Evolutionary conservation across 2,329 filamentous ascomycete genomes (phyloP).

Genomic region (Ilyonectria sp.): DNA sequence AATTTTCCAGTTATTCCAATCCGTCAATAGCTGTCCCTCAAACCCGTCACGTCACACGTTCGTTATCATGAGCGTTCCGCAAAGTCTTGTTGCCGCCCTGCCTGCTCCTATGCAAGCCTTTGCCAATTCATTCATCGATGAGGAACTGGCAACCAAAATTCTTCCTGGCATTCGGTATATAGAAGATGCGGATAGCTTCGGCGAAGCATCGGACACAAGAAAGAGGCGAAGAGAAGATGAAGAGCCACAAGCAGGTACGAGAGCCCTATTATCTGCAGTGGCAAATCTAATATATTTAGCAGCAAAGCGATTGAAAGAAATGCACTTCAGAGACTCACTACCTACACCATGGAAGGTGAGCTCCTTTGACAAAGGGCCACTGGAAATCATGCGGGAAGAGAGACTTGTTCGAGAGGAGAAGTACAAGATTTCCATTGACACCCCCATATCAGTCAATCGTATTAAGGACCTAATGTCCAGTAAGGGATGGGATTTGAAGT

Average conservation of each 20-base stretch:
- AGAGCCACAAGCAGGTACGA: neutral
- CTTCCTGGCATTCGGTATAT: neutral
- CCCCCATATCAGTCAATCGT: slow-evolving; percentile 3
- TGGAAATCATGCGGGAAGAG: neutral
- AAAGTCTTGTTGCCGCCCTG: neutral
- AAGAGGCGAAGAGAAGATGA: neutral
- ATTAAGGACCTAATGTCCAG: slow-evolving; percentile 1
- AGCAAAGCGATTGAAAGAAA: neutral
- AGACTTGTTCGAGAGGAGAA: slow-evolving; percentile 8
- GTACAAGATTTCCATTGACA: slow-evolving; percentile 15
- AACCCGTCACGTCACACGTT: neutral
- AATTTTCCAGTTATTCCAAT: too few relatives aligned
- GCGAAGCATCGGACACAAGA: neutral
- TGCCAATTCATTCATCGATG: neutral
- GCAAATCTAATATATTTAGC: neutral
- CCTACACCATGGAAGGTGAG: neutral
- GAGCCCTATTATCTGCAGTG: neutral
- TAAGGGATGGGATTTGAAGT: slow-evolving; percentile 21
- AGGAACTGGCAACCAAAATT: neutral
- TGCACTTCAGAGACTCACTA: neutral
- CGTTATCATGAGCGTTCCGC: neutral
- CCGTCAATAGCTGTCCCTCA: too few relatives aligned
- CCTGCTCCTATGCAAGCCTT: neutral
- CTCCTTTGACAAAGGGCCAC: neutral
- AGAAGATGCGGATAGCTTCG: neutral